Conservation (phyloP, 768 basidiomycete genomes). For the Thelephora ganbajun region DNA sequence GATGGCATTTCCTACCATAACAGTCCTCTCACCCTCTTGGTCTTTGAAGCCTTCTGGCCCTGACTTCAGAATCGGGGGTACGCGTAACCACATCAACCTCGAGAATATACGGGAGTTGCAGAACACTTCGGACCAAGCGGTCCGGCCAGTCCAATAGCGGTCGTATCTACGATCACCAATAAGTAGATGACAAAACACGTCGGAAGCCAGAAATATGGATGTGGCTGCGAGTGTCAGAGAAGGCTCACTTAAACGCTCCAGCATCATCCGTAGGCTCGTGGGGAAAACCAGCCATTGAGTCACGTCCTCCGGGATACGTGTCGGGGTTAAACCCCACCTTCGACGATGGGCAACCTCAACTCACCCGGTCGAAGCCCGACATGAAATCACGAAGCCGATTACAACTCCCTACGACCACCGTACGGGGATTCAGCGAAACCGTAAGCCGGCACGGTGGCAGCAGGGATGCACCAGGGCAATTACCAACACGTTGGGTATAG, state of each 20-base stretch:
- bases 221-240: too few relatives aligned
- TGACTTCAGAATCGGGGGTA: conserved; percentile 32
- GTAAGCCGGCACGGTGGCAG: background rate
- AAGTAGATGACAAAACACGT: too few relatives aligned
- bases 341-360: too few relatives aligned
- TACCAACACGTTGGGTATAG: conserved; percentile 42
- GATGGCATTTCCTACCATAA: conserved; percentile 48
- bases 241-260: too few relatives aligned
- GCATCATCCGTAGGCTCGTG: too few relatives aligned
- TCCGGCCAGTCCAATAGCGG: conserved; percentile 45
- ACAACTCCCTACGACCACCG: conserved; percentile 37
- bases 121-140: conserved; percentile 43
- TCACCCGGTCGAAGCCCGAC: conserved; percentile 46
- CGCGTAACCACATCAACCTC: conserved; percentile 49
- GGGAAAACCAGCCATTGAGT: too few relatives aligned
- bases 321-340: too few relatives aligned
- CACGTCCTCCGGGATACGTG: too few relatives aligned
- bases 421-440: background rate
- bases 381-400: conserved; percentile 41
- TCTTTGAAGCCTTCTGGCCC: conserved; percentile 24
- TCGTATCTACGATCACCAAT: conserved; percentile 29
- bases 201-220: too few relatives aligned
- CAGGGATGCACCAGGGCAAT: conserved; percentile 37
- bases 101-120: conserved; percentile 32
- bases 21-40: conserved; percentile 28